Percentiles rank a stretch among this genome's conserved stretches.
Conservation (phyloP, 2,329 filamentous ascomycete genomes). For the Colletotrichum acutatum region DNA sequence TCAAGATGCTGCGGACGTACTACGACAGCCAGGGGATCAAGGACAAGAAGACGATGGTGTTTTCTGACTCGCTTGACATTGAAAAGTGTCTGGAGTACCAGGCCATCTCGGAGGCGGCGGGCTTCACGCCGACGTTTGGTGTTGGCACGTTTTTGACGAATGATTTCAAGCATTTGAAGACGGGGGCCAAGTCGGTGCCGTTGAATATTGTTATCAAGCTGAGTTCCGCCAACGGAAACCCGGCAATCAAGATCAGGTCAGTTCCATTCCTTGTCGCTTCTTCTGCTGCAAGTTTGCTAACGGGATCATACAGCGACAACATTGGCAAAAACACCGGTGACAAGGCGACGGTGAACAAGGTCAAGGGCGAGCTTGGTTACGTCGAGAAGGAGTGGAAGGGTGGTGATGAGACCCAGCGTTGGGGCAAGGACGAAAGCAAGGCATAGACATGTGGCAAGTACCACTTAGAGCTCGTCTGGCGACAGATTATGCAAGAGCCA, state of each 20-base stretch:
- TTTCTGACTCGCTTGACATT: slow-evolving; percentile 94
- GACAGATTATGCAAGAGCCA: slow-evolving; percentile 1
- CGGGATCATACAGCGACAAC: slow-evolving; percentile 69
- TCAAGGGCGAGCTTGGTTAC: slow-evolving; percentile 89
- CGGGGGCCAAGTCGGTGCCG: slow-evolving; percentile 85
- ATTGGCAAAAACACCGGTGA: slow-evolving; percentile 95
- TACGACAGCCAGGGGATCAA: slow-evolving; percentile 81
- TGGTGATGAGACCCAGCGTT: slow-evolving; percentile 85
- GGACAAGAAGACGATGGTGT: slow-evolving; percentile 89
- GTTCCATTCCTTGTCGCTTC: slow-evolving; percentile 9
- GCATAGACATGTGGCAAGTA: slow-evolving; percentile 20
- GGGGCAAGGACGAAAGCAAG: slow-evolving; percentile 68
- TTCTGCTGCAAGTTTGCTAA: slow-evolving; percentile 12
- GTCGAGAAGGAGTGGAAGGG: slow-evolving; percentile 84
- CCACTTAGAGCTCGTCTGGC: slow-evolving; percentile 24
- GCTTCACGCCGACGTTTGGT: slow-evolving; percentile 89
- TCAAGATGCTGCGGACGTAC: slow-evolving; percentile 82
- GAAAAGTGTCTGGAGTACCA: slow-evolving; percentile 94
- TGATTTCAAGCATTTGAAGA: slow-evolving; percentile 81
- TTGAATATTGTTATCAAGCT: slow-evolving; percentile 99
- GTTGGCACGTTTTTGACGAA: slow-evolving; percentile 97
- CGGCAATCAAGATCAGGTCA: slow-evolving; percentile 87
- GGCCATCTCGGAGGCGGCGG: slow-evolving; percentile 79
- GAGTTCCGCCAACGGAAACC: slow-evolving; percentile 81
- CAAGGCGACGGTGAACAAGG: slow-evolving; percentile 78